A percentile compares a stretch with the other conserved stretches of the same genome.
Conservation (phyloP, 768 basidiomycete species). For the Tricholoma sp. region DNA sequence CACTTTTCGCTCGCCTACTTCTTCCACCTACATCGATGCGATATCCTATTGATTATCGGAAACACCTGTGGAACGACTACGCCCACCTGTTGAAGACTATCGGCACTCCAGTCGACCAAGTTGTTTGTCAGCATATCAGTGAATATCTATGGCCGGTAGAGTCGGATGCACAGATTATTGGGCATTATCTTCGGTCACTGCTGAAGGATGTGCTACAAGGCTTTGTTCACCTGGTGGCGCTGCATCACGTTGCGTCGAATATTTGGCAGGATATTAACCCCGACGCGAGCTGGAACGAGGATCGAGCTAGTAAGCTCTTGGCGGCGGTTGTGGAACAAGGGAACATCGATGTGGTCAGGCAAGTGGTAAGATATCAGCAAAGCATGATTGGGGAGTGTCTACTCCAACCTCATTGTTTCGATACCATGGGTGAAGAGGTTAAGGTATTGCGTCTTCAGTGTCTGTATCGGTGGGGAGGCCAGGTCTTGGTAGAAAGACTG, state of each 20-base stretch:
- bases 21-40: slow-evolving; percentile 72
- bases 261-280: slow-evolving; percentile 63
- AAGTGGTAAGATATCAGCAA: slow-evolving; percentile 50
- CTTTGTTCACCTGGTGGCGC: slow-evolving; percentile 60
- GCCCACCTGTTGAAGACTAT: slow-evolving; percentile 60
- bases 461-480: slow-evolving; percentile 7
- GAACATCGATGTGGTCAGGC: slow-evolving; percentile 37
- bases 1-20: slow-evolving; percentile 67
- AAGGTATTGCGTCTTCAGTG: slow-evolving; percentile 8
- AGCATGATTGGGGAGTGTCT: slow-evolving; percentile 2
- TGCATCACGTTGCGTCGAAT: slow-evolving; percentile 74
- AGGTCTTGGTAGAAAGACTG: slow-evolving; percentile 9
- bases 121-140: slow-evolving; percentile 47
- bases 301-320: slow-evolving; percentile 43
- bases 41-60: slow-evolving; percentile 80
- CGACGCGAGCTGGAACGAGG: slow-evolving; percentile 21
- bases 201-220: slow-evolving; percentile 40
- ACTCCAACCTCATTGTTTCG: slow-evolving; percentile 14
- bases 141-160: slow-evolving; percentile 76
- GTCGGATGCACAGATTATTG: slow-evolving; percentile 51
- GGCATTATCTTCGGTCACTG: slow-evolving; percentile 58
- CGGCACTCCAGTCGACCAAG: slow-evolving; percentile 41
- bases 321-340: slow-evolving; percentile 49
- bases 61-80: slow-evolving; percentile 79
- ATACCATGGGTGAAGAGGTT: background rate